phyloP scores from a whole-genome alignment of 1,139 yeast species.

The Oligophagozyma castellii region DNA sequence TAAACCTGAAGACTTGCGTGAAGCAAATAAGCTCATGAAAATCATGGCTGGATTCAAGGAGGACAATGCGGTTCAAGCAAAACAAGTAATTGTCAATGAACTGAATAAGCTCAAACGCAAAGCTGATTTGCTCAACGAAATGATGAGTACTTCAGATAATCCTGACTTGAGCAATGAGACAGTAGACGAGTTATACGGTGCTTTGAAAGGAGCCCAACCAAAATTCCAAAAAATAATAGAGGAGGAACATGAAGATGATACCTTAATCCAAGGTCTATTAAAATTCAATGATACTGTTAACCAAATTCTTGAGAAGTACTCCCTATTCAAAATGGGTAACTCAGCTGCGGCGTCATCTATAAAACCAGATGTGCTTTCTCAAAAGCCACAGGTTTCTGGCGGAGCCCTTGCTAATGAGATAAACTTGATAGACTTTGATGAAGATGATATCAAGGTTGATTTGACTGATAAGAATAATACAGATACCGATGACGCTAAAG shows the following conservation, averaged over 20 bases:
- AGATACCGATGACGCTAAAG: conserved; percentile 20
- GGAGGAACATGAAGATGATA: conserved; percentile 61
- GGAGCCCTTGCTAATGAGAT: conserved; percentile 31
- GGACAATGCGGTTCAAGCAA: conserved; percentile 51
- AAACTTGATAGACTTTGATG: conserved; percentile 72
- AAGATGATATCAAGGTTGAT: conserved; percentile 25
- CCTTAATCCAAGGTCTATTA: conserved; percentile 50
- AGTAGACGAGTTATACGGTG: conserved; percentile 57
- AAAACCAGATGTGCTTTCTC: conserved; percentile 23
- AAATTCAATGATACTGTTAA: conserved; percentile 68
- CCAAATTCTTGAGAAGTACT: conserved; percentile 53
- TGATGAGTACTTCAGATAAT: conserved; percentile 50
- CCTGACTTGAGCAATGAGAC: conserved; percentile 57
- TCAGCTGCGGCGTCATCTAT: conserved; percentile 44
- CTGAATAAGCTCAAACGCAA: conserved; percentile 74
- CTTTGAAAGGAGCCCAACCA: conserved; percentile 78
- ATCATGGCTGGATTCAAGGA: conserved; percentile 96
- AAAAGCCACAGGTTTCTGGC: conserved; percentile 21
- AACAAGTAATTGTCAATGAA: conserved; percentile 72
- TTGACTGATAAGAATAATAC: conserved; percentile 1
- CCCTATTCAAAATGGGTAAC: conserved; percentile 50
- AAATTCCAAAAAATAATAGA: conserved; percentile 71
- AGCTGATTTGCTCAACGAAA: conserved; percentile 81
- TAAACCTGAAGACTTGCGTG: conserved; percentile 87
- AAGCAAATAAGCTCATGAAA: conserved; percentile 93